phyloP scores from a whole-genome alignment of 2,329 filamentous ascomycete genomes.

The Acephala macrosclerotiorum region DNA sequence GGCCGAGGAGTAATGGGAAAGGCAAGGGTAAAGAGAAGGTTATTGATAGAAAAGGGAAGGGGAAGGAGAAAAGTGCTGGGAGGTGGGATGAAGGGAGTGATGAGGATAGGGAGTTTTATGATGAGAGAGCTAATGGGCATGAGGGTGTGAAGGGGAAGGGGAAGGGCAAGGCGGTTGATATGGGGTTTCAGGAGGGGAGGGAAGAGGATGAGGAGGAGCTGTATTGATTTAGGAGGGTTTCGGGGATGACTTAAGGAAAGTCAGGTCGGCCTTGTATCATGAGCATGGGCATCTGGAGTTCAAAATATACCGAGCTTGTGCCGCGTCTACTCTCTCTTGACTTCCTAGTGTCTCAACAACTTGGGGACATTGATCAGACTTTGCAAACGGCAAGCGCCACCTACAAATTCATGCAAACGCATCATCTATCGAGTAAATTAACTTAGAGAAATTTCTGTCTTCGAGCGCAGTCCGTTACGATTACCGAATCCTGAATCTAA shows the following conservation, averaged over 20 bases:
- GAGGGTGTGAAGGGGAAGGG: conserved; percentile 47
- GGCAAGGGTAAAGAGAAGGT: conserved; percentile 38
- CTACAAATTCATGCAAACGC: too few relatives aligned
- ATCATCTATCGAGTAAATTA: too few relatives aligned
- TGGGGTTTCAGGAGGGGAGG: conserved; percentile 45
- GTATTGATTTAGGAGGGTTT: conserved; percentile 11
- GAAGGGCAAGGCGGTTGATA: conserved; percentile 61
- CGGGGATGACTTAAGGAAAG: background rate
- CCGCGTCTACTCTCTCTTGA: too few relatives aligned
- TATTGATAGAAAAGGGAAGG: conserved; percentile 43
- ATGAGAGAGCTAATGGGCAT: conserved; percentile 23
- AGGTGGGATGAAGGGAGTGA: conserved; percentile 44
- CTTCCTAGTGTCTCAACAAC: too few relatives aligned
- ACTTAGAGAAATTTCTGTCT: too few relatives aligned
- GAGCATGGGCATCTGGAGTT: conserved; percentile 1
- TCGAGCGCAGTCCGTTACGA: too few relatives aligned
- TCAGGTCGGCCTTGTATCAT: background rate
- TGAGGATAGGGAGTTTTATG: conserved; percentile 40
- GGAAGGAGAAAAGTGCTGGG: conserved; percentile 48
- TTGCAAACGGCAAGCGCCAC: too few relatives aligned
- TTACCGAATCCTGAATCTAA: too few relatives aligned
- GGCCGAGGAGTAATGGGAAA: conserved; percentile 32
- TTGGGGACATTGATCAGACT: too few relatives aligned
- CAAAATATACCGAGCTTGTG: background rate
- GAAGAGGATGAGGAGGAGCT: conserved; percentile 25